Conservation (phyloP, 2,329 filamentous ascomycete genomes). For the Fusarium sp. region DNA sequence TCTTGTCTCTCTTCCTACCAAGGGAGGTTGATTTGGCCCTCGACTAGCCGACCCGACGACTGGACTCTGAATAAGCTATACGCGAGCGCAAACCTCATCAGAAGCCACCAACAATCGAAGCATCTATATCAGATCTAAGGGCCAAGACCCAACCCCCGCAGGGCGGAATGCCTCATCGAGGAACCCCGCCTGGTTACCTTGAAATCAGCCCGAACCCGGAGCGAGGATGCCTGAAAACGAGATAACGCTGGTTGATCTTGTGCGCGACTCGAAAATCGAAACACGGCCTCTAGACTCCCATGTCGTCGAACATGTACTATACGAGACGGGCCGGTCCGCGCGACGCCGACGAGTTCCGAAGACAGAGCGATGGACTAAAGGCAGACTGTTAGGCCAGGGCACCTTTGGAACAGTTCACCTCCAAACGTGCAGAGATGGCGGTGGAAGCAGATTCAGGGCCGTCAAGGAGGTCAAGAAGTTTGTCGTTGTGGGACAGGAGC, state of each 20-base stretch:
- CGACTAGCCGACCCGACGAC: neutral
- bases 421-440: neutral
- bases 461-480: neutral
- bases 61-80: neutral
- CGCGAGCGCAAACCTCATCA: neutral
- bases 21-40: neutral
- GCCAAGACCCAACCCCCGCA: neutral
- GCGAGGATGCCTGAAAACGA: neutral
- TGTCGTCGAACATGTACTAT: neutral
- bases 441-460: neutral
- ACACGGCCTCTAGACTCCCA: neutral
- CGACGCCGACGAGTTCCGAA: neutral
- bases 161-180: neutral
- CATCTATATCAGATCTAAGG: neutral
- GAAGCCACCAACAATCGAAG: neutral
- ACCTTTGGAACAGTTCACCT: neutral
- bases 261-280: neutral
- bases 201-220: neutral
- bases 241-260: neutral
- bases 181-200: neutral
- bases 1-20: neutral
- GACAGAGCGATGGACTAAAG: neutral
- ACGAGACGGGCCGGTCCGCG: constrained; percentile 1
- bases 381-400: neutral
- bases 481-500: neutral